Evolutionary conservation across 1,284 basidiomycete genomes (phyloP), one percentile per base, ranked within the genome.

Genomic region (Malassezia brasiliensis): DNA sequence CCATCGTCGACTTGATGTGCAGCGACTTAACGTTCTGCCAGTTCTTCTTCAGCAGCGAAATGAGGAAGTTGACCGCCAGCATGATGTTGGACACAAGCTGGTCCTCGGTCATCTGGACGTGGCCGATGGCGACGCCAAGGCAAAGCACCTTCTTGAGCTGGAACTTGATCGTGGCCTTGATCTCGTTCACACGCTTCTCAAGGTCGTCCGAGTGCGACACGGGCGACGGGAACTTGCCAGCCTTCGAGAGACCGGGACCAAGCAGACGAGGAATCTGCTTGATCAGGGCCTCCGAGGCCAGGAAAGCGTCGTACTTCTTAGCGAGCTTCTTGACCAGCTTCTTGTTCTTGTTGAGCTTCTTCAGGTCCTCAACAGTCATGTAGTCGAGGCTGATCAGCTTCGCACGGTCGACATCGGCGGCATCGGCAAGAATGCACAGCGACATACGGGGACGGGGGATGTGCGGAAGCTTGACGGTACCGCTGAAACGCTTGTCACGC

Each of bases 321-420:
- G 93, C 93, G 70, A 98, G 88, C 82, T 77, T 98, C 84, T 99
- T 99, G 76, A 99, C 93, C 65, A 99, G 88, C 82, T 99, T 99
- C 83, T 98, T 98, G 85, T 98, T 98, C 82, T 94, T 94, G 86
- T 94, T 96, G 69, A 96, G 83, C 80, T 98, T 98, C 81, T 98
- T 99, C 80, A 98, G 83, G 79, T 98, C 93, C 75, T 98, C 93
- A 72, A 96, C 94, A 67, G 90, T 93, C 91, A 96, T 96, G 69
- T 69, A 93, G 78, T 94, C 90, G 66, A 94, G 84, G 69, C 90
- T 87, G 67, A 94, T 93, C 78, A 90, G 86, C 82, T 96, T 96
- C 56, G 90, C 90, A 76, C 90, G 88, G 80, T 99, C 93, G 77
- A 98, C 94, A 79, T 99, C 94, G 76, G 87, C 86, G 47, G 91